Conservation (phyloP, 78 protist genomes). For the Dictyostelium purpureum region DNA sequence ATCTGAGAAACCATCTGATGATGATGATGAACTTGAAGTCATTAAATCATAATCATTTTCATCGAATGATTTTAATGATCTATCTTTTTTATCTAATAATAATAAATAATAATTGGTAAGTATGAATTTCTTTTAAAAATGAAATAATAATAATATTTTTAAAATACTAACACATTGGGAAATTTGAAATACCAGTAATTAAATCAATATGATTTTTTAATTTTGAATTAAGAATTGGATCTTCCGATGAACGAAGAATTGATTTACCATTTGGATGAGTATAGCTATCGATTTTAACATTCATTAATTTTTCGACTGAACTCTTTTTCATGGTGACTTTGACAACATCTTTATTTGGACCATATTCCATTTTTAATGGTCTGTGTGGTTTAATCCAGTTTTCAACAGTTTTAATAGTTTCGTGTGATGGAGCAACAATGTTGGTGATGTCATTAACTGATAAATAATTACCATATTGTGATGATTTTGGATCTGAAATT, state of each 20-base stretch:
- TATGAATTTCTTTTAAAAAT: neutral
- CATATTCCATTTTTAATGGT: neutral
- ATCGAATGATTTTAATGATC: neutral
- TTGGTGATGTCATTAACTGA: slow-evolving; percentile 34
- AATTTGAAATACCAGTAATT: slow-evolving; percentile 55
- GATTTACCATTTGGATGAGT: neutral
- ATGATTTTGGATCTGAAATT: slow-evolving; percentile 61
- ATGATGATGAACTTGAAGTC: neutral
- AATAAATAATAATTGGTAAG: neutral
- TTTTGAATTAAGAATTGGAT: neutral
- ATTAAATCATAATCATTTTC: no score
- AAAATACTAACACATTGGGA: slow-evolving; percentile 43
- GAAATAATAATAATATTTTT: neutral
- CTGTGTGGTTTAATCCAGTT: neutral
- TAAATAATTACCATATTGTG: slow-evolving; percentile 32
- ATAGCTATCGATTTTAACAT: neutral
- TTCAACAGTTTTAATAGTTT: neutral
- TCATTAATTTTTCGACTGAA: slow-evolving; percentile 12
- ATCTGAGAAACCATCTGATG: neutral
- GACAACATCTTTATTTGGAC: neutral
- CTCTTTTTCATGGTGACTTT: neutral
- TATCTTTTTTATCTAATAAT: neutral
- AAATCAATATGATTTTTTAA: slow-evolving; percentile 14
- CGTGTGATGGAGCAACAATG: slow-evolving; percentile 24
- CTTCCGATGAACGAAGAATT: slow-evolving; percentile 25